Evolutionary conservation across 208 protist species (phyloP), one percentile per base, ranked within the genome.

Genomic region (Angomonas deanei): DNA sequence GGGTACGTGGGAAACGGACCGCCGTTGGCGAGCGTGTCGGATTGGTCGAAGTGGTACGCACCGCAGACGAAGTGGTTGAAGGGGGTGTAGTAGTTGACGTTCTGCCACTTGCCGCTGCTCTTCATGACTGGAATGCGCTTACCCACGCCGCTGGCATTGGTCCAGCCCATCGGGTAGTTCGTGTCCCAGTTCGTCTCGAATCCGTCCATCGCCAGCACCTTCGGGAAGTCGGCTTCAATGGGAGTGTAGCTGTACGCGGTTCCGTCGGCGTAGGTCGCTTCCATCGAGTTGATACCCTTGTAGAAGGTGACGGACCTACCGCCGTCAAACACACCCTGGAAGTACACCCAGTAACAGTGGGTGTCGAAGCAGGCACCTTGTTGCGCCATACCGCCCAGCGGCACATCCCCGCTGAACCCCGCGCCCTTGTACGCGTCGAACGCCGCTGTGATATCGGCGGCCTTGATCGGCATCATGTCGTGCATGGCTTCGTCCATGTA

Each of bases 11-110:
- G 72, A 55, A 80, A 81, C 10, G 46, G 46, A 26, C 46, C 46
- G 46, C 46, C 46, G 46, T 52, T 23, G 5, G n/a, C 6, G 26
- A 30, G 23, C 5, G 52, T 34, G 64, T 90, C 83, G 6, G 61
- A 70, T 21, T 46, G n/a, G 3, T 77, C 61, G 66, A 78, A 86
- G 42, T 76, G 66, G 70, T 90, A 90, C 52, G 62, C 73, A 59
- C 82, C 80, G 53, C 83, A 90, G 21, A 90, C 64, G 70, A 74
- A 89, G 61, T 80, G 56, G 27, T 27, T 71, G 63, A 78, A 86
- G 50, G 38, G 48, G n/a, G 72, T 70, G 38, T 70, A 64, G 27
- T 74, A 64, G 21, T 76, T 60, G 3, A 55, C 69, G 66, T 90
- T 90, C 8, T 46, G 46, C 83, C 83, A 90, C 13, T 17, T 39